A percentile compares a stretch with the other conserved stretches of the same genome.
Conservation (phyloP, 352 stramenopile genomes). For the Thalassiosira mediterranea region DNA sequence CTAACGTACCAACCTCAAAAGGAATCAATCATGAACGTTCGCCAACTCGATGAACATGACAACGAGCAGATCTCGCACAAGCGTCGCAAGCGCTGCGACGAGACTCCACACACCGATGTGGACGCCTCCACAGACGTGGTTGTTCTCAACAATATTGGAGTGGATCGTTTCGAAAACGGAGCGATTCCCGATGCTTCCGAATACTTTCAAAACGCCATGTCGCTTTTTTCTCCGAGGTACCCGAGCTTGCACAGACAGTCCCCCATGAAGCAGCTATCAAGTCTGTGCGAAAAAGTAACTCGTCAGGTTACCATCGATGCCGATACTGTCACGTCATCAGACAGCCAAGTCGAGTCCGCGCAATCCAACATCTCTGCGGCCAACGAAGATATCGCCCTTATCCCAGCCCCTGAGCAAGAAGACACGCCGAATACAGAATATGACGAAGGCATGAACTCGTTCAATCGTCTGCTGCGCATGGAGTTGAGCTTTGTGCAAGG, state of each 20-base stretch:
- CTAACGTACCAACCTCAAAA: too few species aligned
- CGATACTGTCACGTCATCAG: too few species aligned
- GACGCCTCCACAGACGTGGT: too few species aligned
- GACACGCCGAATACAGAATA: constrained; percentile 9
- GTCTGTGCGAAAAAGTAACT: too few species aligned
- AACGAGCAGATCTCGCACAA: not conserved
- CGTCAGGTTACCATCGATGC: too few species aligned
- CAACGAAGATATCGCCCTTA: too few species aligned
- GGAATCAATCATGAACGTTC: constrained; percentile 1
- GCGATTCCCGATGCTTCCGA: constrained; percentile 14
- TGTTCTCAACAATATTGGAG: constrained; percentile 37
- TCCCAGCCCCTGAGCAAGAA: too few species aligned
- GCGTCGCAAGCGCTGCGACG: too few species aligned
- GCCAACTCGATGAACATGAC: not conserved
- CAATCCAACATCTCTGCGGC: not conserved
- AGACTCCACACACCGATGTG: too few species aligned
- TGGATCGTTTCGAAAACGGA: constrained; percentile 16
- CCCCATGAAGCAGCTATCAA: too few species aligned
- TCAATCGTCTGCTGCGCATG: constrained; percentile 11
- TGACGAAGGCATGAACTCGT: constrained; percentile 28
- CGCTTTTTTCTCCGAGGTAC: not conserved
- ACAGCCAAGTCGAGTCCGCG: too few species aligned
- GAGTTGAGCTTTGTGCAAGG: not conserved
- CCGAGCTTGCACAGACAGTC: too few species aligned
- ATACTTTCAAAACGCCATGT: constrained; percentile 26